Evolutionary conservation across 2,329 filamentous ascomycete species (phyloP), one percentile per base, ranked within the genome.

Genomic region (Erysiphe neolycopersici): DNA sequence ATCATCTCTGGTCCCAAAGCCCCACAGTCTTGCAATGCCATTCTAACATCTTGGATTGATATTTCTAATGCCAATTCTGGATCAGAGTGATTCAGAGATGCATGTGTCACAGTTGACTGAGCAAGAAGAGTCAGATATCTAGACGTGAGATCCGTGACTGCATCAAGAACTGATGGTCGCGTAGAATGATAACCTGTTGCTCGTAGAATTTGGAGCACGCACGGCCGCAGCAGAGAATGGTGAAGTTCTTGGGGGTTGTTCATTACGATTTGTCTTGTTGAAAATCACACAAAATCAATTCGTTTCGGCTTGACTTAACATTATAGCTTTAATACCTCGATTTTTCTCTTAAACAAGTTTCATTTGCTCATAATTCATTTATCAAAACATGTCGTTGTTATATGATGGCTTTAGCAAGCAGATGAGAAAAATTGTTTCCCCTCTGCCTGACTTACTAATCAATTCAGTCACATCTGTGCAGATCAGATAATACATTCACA

Each of bases 131-230:
- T 64, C 46, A 95, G 64, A 60, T 94, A 92, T 50, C 80, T 75
- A 38, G 77, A 79, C 0, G 83, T 76, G 8, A 95, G 68, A 59
- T 94, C 84, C 13, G 83, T 80, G n/a, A 94, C 60, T 10, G 80
- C 76, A 61, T 95, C 49, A 45, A 94, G 66, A 6, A 91, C 84
- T 3, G 78, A 77, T 1, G 82, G 76, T 44, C 75, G 75, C 42
- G 83, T 80, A 37, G 77, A 69, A 58, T 91, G 81, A 62, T 91
- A 95, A 57, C 87, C 87, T 19, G 83, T 78, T 29, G 85, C 82
- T 55, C 87, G 83, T 43, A 95, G 73, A 54, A 92, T 87, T 61
- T 94, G 84, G 46, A 95, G 73, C 47, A 94, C 73, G 41, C 77
- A 76, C 1, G 87, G 87, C 37, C 84, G 82, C 45, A 95, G 68